phyloP scores from a whole-genome alignment of 352 stramenopile species.

The Stephanocyclus meneghinianus region DNA sequence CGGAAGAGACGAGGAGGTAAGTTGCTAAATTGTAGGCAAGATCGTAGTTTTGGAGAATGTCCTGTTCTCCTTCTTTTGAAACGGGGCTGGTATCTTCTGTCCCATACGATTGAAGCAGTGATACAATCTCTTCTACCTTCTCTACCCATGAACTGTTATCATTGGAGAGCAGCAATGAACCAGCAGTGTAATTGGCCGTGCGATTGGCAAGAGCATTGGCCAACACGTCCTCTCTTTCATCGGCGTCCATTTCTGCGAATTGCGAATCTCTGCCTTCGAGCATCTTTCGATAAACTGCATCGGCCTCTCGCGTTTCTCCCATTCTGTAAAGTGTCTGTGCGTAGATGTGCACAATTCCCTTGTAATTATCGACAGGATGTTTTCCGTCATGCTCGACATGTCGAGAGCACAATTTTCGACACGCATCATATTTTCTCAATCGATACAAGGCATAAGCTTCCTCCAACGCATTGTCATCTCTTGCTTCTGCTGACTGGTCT shows the following conservation, averaged over 20 bases:
- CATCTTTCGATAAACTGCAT: slow-evolving; percentile 46
- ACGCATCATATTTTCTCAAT: slow-evolving; percentile 50
- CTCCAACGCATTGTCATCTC: slow-evolving; percentile 20
- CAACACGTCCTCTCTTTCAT: slow-evolving; percentile 60
- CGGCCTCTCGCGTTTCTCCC: slow-evolving; percentile 45
- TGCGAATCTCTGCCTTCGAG: slow-evolving; percentile 10
- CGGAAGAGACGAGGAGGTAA: slow-evolving; percentile 45
- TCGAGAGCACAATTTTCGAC: slow-evolving; percentile 35
- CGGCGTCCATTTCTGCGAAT: slow-evolving; percentile 30
- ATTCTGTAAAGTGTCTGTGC: slow-evolving; percentile 63
- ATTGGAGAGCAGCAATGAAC: slow-evolving; percentile 22
- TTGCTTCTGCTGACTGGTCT: slow-evolving; percentile 2
- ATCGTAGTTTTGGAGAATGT: slow-evolving; percentile 60
- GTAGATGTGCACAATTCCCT: slow-evolving; percentile 49
- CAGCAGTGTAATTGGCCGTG: slow-evolving; percentile 50
- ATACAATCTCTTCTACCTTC: slow-evolving; percentile 14
- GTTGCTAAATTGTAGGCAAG: slow-evolving; percentile 63
- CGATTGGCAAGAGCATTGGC: slow-evolving; percentile 59
- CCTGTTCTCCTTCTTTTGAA: background rate
- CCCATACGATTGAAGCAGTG: slow-evolving; percentile 26
- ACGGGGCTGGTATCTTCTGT: background rate
- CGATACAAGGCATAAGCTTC: slow-evolving; percentile 50
- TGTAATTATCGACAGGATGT: background rate
- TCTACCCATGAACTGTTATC: slow-evolving; percentile 30
- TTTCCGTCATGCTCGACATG: background rate